Conservation (phyloP, 345 rosid genomes). For the Clausena lansium region DNA sequence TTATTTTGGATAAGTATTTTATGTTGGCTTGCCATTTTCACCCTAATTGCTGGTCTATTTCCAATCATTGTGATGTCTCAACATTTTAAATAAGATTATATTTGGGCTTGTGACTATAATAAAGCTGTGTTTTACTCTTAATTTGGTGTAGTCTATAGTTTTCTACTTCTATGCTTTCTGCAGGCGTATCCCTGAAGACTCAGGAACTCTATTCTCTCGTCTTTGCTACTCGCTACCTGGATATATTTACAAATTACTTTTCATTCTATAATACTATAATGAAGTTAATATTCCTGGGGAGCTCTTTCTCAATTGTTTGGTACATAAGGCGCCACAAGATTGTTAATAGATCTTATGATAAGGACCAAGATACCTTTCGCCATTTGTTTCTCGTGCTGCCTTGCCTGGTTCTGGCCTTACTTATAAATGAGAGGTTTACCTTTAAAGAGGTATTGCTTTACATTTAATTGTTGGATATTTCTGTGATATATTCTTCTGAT, state of each 20-base stretch:
- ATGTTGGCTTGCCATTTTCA: background rate
- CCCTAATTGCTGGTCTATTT: background rate
- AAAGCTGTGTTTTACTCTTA: background rate
- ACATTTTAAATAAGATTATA: background rate
- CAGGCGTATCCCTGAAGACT: conserved; percentile 83
- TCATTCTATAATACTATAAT: conserved; percentile 64
- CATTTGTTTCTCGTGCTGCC: conserved; percentile 58
- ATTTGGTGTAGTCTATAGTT: background rate
- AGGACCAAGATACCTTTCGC: conserved; percentile 62
- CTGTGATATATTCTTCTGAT: background rate
- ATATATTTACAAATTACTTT: conserved; percentile 52
- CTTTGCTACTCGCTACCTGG: conserved; percentile 70
- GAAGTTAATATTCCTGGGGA: conserved; percentile 47
- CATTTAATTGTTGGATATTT: conserved; percentile 2
- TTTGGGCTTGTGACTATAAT: background rate
- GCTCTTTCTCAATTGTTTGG: conserved; percentile 47
- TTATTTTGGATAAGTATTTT: background rate
- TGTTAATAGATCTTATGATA: conserved; percentile 45
- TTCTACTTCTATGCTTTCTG: conserved; percentile 13
- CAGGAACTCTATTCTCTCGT: conserved; percentile 84
- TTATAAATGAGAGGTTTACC: conserved; percentile 60
- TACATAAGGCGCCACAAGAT: conserved; percentile 50
- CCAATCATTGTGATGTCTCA: background rate
- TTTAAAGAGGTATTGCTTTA: conserved; percentile 49
- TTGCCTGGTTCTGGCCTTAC: conserved; percentile 62